phyloP scores from a whole-genome alignment of 2,329 filamentous ascomycete genomes.

The Acrocalymma vagum region DNA sequence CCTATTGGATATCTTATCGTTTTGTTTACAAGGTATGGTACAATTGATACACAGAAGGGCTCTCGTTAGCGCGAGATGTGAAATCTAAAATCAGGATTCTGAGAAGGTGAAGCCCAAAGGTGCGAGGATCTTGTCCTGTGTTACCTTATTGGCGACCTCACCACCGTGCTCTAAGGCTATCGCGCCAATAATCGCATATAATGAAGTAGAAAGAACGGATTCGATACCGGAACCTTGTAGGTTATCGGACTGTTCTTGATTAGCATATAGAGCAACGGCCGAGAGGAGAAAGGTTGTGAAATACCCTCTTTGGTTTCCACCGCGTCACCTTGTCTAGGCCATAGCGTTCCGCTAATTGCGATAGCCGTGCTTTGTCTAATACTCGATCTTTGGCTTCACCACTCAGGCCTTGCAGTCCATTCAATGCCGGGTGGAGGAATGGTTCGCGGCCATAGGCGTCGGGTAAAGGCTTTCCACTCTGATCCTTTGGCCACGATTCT shows the following conservation, averaged over 20 bases:
- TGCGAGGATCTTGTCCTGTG: slow-evolving; percentile 77
- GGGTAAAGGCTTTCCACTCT: slow-evolving; percentile 24
- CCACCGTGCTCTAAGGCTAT: slow-evolving; percentile 88
- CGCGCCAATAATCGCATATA: slow-evolving; percentile 89
- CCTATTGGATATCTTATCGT: neutral
- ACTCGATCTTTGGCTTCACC: slow-evolving; percentile 67
- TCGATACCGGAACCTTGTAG: slow-evolving; percentile 77
- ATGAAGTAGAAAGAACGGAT: slow-evolving; percentile 75
- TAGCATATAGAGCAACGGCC: slow-evolving; percentile 5
- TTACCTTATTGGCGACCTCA: slow-evolving; percentile 76
- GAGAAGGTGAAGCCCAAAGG: slow-evolving; percentile 48
- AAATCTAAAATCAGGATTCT: too few relatives aligned
- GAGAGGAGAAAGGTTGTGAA: slow-evolving; percentile 34
- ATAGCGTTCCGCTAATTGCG: slow-evolving; percentile 72
- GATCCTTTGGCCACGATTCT: slow-evolving; percentile 27
- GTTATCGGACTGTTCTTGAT: slow-evolving; percentile 64
- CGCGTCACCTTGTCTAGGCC: slow-evolving; percentile 79
- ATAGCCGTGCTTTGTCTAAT: slow-evolving; percentile 71
- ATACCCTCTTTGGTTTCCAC: slow-evolving; percentile 87
- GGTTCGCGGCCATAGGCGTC: slow-evolving; percentile 64
- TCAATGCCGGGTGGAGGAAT: slow-evolving; percentile 75
- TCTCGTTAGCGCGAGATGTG: too few relatives aligned
- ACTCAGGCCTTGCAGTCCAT: slow-evolving; percentile 77
- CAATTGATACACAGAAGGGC: too few relatives aligned
- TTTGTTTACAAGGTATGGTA: neutral